phyloP scores from a whole-genome alignment of 805 yeast genomes.

The Pichia eremophila region DNA sequence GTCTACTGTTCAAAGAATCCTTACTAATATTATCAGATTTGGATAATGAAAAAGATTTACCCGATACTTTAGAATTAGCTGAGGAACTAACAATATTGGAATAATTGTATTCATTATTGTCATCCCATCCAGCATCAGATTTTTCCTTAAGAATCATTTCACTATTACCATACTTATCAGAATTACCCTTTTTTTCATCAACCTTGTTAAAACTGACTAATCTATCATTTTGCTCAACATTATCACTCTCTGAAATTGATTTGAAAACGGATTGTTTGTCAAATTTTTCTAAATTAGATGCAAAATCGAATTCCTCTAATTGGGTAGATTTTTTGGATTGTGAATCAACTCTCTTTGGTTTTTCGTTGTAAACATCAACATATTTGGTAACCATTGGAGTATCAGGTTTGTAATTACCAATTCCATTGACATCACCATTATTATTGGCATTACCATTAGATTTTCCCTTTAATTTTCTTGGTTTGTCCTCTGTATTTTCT shows the following conservation, averaged over 20 bases:
- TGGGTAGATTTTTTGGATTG: constrained; percentile 29
- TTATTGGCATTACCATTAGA: not conserved
- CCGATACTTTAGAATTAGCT: not conserved
- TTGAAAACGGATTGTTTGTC: constrained; percentile 75
- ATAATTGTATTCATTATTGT: constrained; percentile 11
- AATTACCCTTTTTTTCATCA: constrained; percentile 12
- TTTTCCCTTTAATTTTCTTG: not conserved
- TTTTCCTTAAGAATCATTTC: constrained; percentile 51
- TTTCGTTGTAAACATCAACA: constrained; percentile 6
- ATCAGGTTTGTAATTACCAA: not conserved
- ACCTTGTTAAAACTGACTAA: constrained; percentile 68
- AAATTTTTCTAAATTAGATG: constrained; percentile 68
- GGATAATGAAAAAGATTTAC: not conserved
- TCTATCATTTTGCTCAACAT: constrained; percentile 41
- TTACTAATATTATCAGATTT: not conserved
- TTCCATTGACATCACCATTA: not conserved
- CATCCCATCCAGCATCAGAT: constrained; percentile 45
- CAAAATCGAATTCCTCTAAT: constrained; percentile 77
- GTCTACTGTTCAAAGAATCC: not conserved
- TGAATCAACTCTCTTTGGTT: not conserved
- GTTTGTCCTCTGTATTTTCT: constrained; percentile 9
- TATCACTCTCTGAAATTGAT: constrained; percentile 60
- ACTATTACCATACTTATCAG: constrained; percentile 50
- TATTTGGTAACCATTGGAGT: constrained; percentile 1
- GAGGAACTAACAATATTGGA: not conserved